Percentiles rank a stretch among this genome's conserved stretches.
Evolutionary conservation across 352 stramenopile genomes (phyloP).

Genomic region (Globisporangium acanthophoron): DNA sequence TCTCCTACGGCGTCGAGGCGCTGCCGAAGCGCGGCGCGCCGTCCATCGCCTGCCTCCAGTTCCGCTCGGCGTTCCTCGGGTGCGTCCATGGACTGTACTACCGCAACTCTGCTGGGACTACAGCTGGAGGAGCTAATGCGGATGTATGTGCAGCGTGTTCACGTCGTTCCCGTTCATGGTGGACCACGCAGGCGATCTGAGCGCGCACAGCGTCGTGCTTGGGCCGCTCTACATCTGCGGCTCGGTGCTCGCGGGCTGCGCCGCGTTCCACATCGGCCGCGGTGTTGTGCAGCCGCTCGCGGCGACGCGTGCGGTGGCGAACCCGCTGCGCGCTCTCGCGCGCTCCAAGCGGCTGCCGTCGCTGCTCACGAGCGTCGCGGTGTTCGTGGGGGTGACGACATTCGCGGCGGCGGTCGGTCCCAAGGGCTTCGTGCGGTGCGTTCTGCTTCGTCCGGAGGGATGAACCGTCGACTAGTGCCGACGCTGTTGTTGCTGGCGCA

Average conservation of each 20-base stretch:
- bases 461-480: too few species aligned
- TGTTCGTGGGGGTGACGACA: conserved; percentile 35
- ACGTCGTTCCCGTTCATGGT: conserved; percentile 88
- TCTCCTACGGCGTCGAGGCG: conserved; percentile 58
- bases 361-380: conserved; percentile 20
- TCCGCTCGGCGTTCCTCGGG: conserved; percentile 74
- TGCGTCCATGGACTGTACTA: conserved; percentile 13
- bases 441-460: not conserved
- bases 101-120: not conserved
- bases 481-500: not conserved
- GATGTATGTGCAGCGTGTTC: conserved; percentile 46
- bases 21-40: conserved; percentile 18
- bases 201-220: conserved; percentile 21
- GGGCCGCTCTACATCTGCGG: conserved; percentile 60
- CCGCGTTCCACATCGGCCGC: conserved; percentile 52
- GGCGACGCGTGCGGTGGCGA: conserved; percentile 11
- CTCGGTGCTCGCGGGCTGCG: conserved; percentile 45
- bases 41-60: conserved; percentile 51
- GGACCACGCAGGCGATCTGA: conserved; percentile 78
- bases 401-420: conserved; percentile 41
- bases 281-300: conserved; percentile 15
- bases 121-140: too few species aligned
- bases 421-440: conserved; percentile 58
- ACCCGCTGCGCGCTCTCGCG: conserved; percentile 9
- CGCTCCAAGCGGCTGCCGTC: conserved; percentile 23